These are phyloP conservation scores for Raddia distichophylla DNA, from an alignment of 176 grass and related monocot genomes.

Conservation along the genomic window DNA sequence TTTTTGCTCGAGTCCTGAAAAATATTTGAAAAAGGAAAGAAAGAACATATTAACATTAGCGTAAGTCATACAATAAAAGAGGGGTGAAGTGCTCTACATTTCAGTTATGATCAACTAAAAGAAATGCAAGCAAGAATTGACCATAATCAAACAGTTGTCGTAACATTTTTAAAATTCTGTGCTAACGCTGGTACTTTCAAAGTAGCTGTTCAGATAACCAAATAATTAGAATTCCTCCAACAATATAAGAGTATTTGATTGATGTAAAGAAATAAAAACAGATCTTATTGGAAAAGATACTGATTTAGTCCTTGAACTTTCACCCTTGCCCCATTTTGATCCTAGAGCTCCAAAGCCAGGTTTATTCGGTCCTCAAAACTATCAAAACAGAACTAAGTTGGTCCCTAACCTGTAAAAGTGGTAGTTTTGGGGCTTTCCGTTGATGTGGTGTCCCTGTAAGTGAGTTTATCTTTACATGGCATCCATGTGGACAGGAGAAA, in stretches of 20 bases:
- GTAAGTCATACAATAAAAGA: conserved; percentile 11
- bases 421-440: too few species aligned
- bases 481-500: too few species aligned
- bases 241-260: background rate
- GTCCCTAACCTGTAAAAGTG: too few species aligned
- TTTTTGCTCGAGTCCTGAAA: conserved; percentile 90
- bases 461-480: too few species aligned
- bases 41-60: background rate
- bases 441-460: too few species aligned
- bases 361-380: too few species aligned
- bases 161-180: background rate
- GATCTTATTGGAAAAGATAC: background rate
- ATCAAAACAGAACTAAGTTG: too few species aligned
- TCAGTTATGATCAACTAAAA: conserved; percentile 25
- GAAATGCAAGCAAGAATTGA: background rate
- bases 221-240: background rate
- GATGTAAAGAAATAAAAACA: background rate
- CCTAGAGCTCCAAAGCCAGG: too few species aligned
- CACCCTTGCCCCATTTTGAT: too few species aligned
- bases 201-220: conserved; percentile 4
- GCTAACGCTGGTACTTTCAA: background rate
- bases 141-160: background rate
- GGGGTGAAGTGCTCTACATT: background rate
- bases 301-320: too few species aligned
- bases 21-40: conserved; percentile 29